A percentile compares a stretch with the other conserved stretches of the same genome.
phyloP scores from a whole-genome alignment of 768 basidiomycete genomes.

The Rubroboletus satanas region DNA sequence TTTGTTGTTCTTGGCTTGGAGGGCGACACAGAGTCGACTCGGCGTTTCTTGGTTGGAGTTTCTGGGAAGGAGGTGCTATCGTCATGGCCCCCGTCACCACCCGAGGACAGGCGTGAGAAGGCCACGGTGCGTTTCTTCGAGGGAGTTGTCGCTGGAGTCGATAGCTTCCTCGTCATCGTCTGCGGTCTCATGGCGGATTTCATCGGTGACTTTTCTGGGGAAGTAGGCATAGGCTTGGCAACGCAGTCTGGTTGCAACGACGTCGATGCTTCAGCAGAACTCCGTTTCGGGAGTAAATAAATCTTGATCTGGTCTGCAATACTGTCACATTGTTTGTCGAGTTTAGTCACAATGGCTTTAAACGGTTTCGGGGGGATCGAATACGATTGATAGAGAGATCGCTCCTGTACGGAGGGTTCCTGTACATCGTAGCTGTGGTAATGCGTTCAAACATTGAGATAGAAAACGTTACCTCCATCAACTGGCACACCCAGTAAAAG shows the following conservation, averaged over 20 bases:
- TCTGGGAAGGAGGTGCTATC: constrained; percentile 32
- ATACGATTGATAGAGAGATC: constrained; percentile 16
- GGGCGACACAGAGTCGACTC: constrained; percentile 19
- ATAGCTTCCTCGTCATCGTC: neutral
- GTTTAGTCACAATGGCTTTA: constrained; percentile 15
- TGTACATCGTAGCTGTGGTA: neutral
- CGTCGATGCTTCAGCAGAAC: neutral
- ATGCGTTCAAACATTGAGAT: neutral
- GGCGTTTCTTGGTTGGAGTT: constrained; percentile 44
- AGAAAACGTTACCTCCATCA: constrained; percentile 32
- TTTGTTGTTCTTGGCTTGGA: constrained; percentile 13
- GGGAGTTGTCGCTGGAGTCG: constrained; percentile 10
- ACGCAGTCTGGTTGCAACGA: neutral
- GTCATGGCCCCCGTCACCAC: constrained; percentile 24
- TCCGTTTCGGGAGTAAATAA: constrained; percentile 3
- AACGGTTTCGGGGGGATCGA: constrained; percentile 13
- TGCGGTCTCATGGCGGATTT: constrained; percentile 20
- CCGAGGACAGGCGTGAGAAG: constrained; percentile 9
- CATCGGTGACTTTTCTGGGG: constrained; percentile 17
- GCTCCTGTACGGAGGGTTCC: constrained; percentile 24
- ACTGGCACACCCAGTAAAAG: constrained; percentile 45
- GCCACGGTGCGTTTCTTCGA: constrained; percentile 33
- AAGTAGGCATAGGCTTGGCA: neutral
- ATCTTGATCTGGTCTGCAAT: constrained; percentile 25
- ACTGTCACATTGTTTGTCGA: constrained; percentile 26